Evolutionary conservation across 2,329 filamentous ascomycete genomes (phyloP).

Genomic region (Cladophialophora bantiana): DNA sequence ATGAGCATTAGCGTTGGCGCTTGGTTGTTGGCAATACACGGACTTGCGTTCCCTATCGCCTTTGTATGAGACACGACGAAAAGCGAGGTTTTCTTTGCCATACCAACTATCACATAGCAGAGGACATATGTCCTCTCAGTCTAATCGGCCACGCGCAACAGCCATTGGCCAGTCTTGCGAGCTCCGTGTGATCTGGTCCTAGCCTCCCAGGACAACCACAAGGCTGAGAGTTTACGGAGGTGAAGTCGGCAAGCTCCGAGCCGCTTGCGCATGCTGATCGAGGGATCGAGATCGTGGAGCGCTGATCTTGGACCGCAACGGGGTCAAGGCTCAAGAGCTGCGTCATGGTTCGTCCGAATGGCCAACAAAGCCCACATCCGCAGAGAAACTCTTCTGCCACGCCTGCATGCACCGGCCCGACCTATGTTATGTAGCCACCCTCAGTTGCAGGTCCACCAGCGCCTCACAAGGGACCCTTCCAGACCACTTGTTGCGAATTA

Average conservation of each 20-base stretch:
- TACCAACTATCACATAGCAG: background rate
- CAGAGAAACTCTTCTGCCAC: background rate
- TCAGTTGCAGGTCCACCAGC: too few relatives aligned
- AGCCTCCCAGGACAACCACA: background rate
- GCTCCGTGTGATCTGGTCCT: background rate
- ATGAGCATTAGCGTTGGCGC: background rate
- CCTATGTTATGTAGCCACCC: too few relatives aligned
- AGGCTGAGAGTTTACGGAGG: background rate
- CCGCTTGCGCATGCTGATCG: background rate
- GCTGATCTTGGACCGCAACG: background rate
- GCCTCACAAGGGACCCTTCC: too few relatives aligned
- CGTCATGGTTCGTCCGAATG: background rate
- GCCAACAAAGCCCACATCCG: background rate
- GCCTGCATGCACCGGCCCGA: background rate
- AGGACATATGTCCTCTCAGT: background rate
- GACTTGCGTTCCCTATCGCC: background rate
- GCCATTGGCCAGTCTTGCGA: background rate
- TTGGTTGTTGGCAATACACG: background rate
- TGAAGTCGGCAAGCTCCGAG: conserved; percentile 5
- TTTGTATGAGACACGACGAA: background rate
- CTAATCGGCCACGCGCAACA: background rate
- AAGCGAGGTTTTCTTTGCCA: background rate
- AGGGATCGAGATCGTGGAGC: background rate
- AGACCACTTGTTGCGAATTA: too few relatives aligned
- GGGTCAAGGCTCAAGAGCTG: background rate